A percentile compares a stretch with the other conserved stretches of the same genome.
phyloP scores from a whole-genome alignment of 1,139 yeast genomes.

The Geotrichum histeridarum region DNA sequence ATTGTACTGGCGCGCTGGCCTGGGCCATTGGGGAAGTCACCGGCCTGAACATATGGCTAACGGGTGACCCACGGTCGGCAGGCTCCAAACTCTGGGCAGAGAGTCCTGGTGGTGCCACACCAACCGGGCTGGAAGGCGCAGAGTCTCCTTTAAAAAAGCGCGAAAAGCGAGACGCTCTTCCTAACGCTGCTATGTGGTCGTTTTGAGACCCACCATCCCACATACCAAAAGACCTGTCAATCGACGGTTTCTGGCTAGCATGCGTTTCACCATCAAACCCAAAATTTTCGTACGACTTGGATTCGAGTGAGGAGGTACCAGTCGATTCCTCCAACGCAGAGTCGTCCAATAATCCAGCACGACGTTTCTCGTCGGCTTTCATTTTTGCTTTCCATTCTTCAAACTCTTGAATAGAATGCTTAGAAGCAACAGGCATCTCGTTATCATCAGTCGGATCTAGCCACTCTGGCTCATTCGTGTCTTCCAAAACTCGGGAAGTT shows the following conservation, averaged over 20 bases:
- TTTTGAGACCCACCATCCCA: constrained; percentile 25
- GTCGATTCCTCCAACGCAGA: constrained; percentile 4
- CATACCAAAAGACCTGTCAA: constrained; percentile 30
- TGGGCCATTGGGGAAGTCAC: constrained; percentile 1
- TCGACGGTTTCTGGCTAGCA: constrained; percentile 19
- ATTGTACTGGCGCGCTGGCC: background rate
- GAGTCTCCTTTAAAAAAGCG: constrained; percentile 26
- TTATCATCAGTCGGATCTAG: constrained; percentile 19
- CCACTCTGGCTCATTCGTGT: constrained; percentile 21
- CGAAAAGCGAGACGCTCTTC: constrained; percentile 24
- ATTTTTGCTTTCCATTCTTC: constrained; percentile 34
- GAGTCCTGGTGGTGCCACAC: constrained; percentile 10
- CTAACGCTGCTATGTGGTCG: constrained; percentile 9
- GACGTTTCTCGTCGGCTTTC: constrained; percentile 28
- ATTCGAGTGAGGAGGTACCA: constrained; percentile 8
- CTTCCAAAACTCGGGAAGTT: constrained; percentile 8
- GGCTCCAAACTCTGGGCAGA: background rate
- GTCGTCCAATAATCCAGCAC: constrained; percentile 23
- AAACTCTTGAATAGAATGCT: constrained; percentile 30
- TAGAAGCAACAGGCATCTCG: constrained; percentile 17
- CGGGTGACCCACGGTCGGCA: constrained; percentile 3
- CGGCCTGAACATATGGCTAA: background rate
- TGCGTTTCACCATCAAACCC: background rate
- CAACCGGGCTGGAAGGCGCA: constrained; percentile 10
- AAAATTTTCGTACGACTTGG: background rate